A percentile compares a stretch with the other conserved stretches of the same genome.
These are phyloP conservation scores for Monosporascus sp. DNA, from an alignment of 2,329 filamentous ascomycete species.

Conservation along the genomic window DNA sequence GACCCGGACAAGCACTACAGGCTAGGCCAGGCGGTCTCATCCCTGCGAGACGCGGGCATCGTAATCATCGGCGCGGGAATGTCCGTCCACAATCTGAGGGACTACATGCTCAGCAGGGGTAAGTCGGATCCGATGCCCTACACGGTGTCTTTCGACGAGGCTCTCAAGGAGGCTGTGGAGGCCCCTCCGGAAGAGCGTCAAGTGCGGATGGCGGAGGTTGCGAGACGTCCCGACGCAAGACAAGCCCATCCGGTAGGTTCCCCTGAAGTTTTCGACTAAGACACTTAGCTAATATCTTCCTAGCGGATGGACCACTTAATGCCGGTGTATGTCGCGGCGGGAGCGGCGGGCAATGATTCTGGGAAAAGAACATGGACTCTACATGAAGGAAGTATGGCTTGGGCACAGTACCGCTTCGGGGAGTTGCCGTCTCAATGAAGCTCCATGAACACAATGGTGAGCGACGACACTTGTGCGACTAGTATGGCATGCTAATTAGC, in stretches of 20 bases:
- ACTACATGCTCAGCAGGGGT: conserved; percentile 42
- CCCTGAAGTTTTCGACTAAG: neutral
- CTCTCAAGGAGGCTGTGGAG: conserved; percentile 60
- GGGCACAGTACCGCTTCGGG: conserved; percentile 44
- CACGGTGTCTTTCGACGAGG: conserved; percentile 59
- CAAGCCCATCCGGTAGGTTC: conserved; percentile 38
- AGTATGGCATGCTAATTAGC: too few species aligned
- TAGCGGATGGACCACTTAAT: conserved; percentile 44
- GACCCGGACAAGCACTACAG: conserved; percentile 61
- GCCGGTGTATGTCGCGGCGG: conserved; percentile 42
- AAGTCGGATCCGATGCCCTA: conserved; percentile 48
- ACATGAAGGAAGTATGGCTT: conserved; percentile 39
- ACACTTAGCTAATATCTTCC: conserved; percentile 1
- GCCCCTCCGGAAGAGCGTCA: conserved; percentile 31
- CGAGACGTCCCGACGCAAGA: conserved; percentile 38
- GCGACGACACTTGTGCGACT: too few species aligned
- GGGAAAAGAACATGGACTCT: conserved; percentile 41
- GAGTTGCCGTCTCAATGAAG: conserved; percentile 20
- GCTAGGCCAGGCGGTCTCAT: conserved; percentile 60
- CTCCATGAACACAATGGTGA: too few species aligned
- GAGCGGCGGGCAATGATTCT: conserved; percentile 37
- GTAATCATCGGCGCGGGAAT: conserved; percentile 68
- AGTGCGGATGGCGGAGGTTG: conserved; percentile 33
- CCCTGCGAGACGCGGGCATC: conserved; percentile 62
- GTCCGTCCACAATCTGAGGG: conserved; percentile 66